Evolutionary conservation across 208 protist species (phyloP).

Genomic region (Trypanosoma congolense): DNA sequence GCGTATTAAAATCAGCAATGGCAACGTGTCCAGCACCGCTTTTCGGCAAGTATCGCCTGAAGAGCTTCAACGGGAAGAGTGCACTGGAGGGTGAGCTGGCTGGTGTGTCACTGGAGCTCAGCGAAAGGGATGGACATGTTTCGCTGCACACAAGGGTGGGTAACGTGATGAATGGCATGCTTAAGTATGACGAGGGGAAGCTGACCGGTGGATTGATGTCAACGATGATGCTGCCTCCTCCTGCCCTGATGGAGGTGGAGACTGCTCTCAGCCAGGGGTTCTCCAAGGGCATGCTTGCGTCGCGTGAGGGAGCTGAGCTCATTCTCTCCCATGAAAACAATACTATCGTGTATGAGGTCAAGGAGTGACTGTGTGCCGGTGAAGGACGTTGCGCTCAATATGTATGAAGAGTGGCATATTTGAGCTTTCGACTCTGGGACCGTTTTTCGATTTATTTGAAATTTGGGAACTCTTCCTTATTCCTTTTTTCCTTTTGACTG

Average conservation of each 20-base stretch:
- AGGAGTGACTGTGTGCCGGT: conserved; percentile 1
- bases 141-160: conserved; percentile 21
- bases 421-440: background rate
- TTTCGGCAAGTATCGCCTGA: conserved; percentile 2
- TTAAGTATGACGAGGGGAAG: conserved; percentile 23
- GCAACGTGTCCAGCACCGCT: background rate
- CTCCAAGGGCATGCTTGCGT: conserved; percentile 29
- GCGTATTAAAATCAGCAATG: conserved; percentile 3
- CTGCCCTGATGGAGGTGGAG: conserved; percentile 39
- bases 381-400: no score
- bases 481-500: conserved; percentile 15
- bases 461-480: no score
- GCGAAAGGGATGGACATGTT: conserved; percentile 24
- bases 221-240: conserved; percentile 30
- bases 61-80: conserved; percentile 5
- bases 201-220: conserved; percentile 37
- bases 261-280: conserved; percentile 26
- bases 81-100: background rate
- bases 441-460: background rate
- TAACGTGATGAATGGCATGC: conserved; percentile 30
- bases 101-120: conserved; percentile 1
- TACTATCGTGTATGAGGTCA: conserved; percentile 25
- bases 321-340: conserved; percentile 25
- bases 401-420: background rate
- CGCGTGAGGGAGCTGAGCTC: conserved; percentile 21